phyloP scores from a whole-genome alignment of 2,329 filamentous ascomycete genomes.

The Diaporthe citri region DNA sequence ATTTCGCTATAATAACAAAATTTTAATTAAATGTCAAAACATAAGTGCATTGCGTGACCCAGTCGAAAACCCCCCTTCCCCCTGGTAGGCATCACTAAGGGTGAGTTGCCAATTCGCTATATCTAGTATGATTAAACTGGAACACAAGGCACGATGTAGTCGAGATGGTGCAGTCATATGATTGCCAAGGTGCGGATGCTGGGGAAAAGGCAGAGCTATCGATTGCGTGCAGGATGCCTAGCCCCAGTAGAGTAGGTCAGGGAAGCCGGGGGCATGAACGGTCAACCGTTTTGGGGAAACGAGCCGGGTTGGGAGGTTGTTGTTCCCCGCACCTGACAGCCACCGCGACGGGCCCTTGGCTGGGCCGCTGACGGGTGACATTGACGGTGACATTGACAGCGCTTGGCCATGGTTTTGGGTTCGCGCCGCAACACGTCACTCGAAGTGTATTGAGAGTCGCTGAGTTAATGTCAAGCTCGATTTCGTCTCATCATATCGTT shows the following conservation, averaged over 20 bases:
- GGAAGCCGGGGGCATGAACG: too few relatives aligned
- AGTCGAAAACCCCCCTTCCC: too few relatives aligned
- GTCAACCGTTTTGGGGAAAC: slow-evolving; percentile 1
- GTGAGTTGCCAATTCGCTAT: too few relatives aligned
- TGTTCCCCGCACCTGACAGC: slow-evolving; percentile 2
- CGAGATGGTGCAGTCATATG: background rate
- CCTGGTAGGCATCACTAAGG: too few relatives aligned
- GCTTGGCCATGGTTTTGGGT: background rate
- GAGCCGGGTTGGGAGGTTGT: background rate
- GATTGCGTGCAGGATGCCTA: background rate
- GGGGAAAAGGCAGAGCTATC: background rate
- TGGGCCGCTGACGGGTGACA: background rate
- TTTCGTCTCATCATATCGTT: background rate
- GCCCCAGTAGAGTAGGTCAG: background rate
- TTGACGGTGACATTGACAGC: slow-evolving; percentile 24
- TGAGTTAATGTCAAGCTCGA: background rate
- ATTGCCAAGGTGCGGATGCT: background rate
- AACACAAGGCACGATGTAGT: background rate
- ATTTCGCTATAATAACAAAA: too few relatives aligned
- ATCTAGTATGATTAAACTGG: too few relatives aligned
- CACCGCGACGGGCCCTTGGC: slow-evolving; percentile 3
- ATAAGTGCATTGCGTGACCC: too few relatives aligned
- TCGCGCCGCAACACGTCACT: background rate
- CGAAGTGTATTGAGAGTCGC: background rate
- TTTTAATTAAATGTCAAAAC: too few relatives aligned